Evolutionary conservation across 257 asterid species (phyloP).

Genomic region (Nicotiana sylvestris): DNA sequence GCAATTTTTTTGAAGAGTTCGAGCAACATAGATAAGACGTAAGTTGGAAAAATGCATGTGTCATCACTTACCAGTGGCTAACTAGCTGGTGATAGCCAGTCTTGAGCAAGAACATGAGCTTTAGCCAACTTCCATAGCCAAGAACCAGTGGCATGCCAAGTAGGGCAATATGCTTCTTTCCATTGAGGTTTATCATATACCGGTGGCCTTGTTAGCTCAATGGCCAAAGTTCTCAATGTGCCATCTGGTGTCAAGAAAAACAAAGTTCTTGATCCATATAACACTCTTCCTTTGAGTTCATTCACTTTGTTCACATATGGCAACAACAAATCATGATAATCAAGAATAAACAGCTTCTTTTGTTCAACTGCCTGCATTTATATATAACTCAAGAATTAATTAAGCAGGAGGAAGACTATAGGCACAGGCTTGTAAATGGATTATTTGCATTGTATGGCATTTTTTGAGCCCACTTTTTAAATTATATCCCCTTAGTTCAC

Average conservation of each 20-base stretch:
- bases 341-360: slow-evolving; percentile 62
- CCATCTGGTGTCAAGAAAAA: slow-evolving; percentile 47
- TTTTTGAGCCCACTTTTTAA: background rate
- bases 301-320: slow-evolving; percentile 70
- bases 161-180: slow-evolving; percentile 40
- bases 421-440: background rate
- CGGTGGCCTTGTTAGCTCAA: slow-evolving; percentile 73
- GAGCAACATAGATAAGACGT: no score
- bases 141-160: slow-evolving; percentile 48
- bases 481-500: background rate
- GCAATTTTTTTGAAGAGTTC: no score
- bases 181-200: slow-evolving; percentile 56
- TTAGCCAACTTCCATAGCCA: slow-evolving; percentile 86
- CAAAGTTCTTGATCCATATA: slow-evolving; percentile 73
- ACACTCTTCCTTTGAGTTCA: slow-evolving; percentile 42
- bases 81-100: slow-evolving; percentile 65
- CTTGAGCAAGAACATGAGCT: slow-evolving; percentile 69
- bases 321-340: slow-evolving; percentile 63
- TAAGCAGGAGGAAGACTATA: no score
- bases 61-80: slow-evolving; percentile 59
- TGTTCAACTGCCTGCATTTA: no score
- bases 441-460: background rate
- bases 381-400: no score
- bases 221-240: slow-evolving; percentile 58
- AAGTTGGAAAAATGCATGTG: background rate